These are phyloP conservation scores for Tulasnella sp. DNA, from an alignment of 768 basidiomycete species.

Conservation along the genomic window DNA sequence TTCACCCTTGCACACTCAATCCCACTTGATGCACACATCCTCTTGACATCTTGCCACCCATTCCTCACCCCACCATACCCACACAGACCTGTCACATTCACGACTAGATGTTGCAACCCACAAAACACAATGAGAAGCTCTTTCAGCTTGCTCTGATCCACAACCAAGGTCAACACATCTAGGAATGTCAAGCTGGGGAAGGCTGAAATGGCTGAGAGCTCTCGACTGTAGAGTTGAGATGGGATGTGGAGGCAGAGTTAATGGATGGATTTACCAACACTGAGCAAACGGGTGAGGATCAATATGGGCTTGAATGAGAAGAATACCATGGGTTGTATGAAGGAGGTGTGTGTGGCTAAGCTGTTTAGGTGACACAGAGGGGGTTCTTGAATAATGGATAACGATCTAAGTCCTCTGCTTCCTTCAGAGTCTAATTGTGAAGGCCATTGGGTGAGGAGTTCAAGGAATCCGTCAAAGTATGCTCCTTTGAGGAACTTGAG, in stretches of 20 bases:
- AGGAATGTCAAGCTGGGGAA: slow-evolving; percentile 47
- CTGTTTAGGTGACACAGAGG: slow-evolving; percentile 31
- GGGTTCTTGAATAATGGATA: slow-evolving; percentile 50
- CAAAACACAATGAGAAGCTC: slow-evolving; percentile 40
- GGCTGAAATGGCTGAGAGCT: slow-evolving; percentile 29
- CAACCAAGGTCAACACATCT: slow-evolving; percentile 59
- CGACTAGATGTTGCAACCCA: slow-evolving; percentile 48
- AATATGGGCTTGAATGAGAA: slow-evolving; percentile 54
- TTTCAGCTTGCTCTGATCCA: slow-evolving; percentile 39
- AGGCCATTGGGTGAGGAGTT: slow-evolving; percentile 55
- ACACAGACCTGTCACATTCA: slow-evolving; percentile 54
- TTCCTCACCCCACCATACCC: slow-evolving; percentile 38
- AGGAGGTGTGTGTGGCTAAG: slow-evolving; percentile 26
- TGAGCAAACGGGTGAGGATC: slow-evolving; percentile 35
- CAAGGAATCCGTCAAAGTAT: slow-evolving; percentile 69
- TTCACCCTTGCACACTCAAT: slow-evolving; percentile 44
- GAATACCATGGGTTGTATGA: slow-evolving; percentile 85
- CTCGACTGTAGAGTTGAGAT: slow-evolving; percentile 41
- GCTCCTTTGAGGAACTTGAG: slow-evolving; percentile 39
- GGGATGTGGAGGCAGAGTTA: slow-evolving; percentile 65
- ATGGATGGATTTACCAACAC: slow-evolving; percentile 34
- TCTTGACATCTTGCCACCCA: slow-evolving; percentile 48
- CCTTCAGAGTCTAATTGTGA: not conserved
- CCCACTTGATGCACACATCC: slow-evolving; percentile 48
- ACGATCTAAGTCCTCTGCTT: too few relatives aligned